These are phyloP conservation scores for Mortierella sp. DNA, from an alignment of 371 early-diverging fungal species.

Conservation along the genomic window DNA sequence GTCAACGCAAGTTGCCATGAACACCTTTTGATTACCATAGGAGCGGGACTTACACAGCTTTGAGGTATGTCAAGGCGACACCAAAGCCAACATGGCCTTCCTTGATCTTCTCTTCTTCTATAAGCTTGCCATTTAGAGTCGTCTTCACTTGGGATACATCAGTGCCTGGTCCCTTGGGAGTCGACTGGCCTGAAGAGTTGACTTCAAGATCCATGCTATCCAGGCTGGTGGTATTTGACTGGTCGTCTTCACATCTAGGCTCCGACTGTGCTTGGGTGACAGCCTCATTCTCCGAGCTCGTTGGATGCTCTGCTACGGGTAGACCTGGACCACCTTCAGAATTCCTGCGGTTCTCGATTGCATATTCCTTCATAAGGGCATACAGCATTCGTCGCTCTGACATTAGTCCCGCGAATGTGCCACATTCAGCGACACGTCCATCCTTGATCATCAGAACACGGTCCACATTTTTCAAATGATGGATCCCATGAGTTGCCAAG, in stretches of 20 bases:
- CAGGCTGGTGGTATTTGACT: slow-evolving; percentile 1
- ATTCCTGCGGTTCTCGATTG: slow-evolving; percentile 46
- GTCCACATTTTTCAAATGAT: slow-evolving; percentile 69
- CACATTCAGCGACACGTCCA: slow-evolving; percentile 58
- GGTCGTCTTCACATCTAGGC: slow-evolving; percentile 7
- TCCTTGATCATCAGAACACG: slow-evolving; percentile 68
- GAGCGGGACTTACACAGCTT: slow-evolving; percentile 22
- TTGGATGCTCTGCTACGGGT: neutral
- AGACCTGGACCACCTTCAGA: slow-evolving; percentile 11
- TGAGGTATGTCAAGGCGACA: slow-evolving; percentile 10
- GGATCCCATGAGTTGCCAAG: slow-evolving; percentile 88
- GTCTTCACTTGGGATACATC: neutral
- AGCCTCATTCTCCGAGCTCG: neutral
- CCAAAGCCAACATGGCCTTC: slow-evolving; percentile 19
- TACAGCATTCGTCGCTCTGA: slow-evolving; percentile 57
- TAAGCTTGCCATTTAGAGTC: slow-evolving; percentile 8
- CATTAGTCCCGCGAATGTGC: slow-evolving; percentile 55
- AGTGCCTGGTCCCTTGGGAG: neutral
- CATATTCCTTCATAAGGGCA: slow-evolving; percentile 48
- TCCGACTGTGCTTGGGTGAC: neutral
- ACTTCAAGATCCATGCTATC: neutral
- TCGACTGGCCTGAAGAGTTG: neutral
- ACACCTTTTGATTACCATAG: neutral
- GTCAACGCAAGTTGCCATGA: too few species aligned
- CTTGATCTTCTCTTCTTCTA: slow-evolving; percentile 24